Evolutionary conservation across 2,329 filamentous ascomycete species (phyloP).

Genomic region (Anthostomella pinea): DNA sequence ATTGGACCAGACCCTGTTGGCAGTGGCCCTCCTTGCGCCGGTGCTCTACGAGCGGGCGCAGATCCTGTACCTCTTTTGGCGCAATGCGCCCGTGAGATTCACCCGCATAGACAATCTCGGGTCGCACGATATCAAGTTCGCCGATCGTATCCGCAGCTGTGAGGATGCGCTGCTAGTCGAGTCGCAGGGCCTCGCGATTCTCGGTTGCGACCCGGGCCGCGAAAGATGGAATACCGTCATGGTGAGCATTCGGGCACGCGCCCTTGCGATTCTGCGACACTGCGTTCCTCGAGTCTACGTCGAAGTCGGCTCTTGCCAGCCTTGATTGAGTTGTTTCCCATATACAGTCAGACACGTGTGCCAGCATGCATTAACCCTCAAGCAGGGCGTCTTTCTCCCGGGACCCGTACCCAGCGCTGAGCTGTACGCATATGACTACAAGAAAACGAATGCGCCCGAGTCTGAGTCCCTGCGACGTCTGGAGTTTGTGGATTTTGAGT

Average conservation of each 20-base stretch:
- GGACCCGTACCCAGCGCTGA: constrained; percentile 26
- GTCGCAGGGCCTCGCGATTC: constrained; percentile 33
- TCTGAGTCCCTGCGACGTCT: constrained; percentile 22
- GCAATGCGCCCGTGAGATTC: constrained; percentile 32
- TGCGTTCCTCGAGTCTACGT: too few species aligned
- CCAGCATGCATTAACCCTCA: neutral
- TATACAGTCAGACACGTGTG: too few species aligned
- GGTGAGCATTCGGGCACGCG: too few species aligned
- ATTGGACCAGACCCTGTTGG: neutral
- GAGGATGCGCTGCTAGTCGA: constrained; percentile 39
- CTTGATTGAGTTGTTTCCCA: too few species aligned
- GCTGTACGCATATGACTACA: constrained; percentile 39
- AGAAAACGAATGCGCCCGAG: constrained; percentile 16
- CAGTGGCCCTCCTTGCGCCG: constrained; percentile 11
- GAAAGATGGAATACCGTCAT: constrained; percentile 42
- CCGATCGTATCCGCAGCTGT: constrained; percentile 37
- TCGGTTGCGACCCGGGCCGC: constrained; percentile 38
- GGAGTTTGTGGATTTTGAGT: constrained; percentile 23
- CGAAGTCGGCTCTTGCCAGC: too few species aligned
- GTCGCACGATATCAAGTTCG: constrained; percentile 33
- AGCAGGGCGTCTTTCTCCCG: constrained; percentile 29
- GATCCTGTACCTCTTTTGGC: constrained; percentile 11
- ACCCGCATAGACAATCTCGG: constrained; percentile 26
- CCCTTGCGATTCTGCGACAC: too few species aligned
- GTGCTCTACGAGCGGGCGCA: constrained; percentile 11